Evolutionary conservation across 768 basidiomycete species (phyloP), one percentile per base, ranked within the genome.

Genomic region (Termitomyces sp.): DNA sequence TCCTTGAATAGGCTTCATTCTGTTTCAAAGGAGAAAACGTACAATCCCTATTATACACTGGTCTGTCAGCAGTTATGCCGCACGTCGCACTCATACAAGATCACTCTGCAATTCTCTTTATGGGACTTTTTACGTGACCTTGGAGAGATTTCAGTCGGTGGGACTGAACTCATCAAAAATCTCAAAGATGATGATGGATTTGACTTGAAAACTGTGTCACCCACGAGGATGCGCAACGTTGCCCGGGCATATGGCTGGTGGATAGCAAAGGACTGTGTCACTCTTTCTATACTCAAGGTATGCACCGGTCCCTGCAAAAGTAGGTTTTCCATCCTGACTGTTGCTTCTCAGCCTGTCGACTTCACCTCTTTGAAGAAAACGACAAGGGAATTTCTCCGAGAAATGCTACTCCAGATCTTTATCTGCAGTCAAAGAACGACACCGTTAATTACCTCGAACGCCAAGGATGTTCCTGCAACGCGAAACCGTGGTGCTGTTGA

Each of bases 91-190:
- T 84, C 89, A 5, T 88, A 94, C 78, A 92, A 86, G 68, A 89
- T 98, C 66, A 98, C 97, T 2, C 78, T 98, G 25, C 97, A 98
- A 69, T 98, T 92, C 72, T 92, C 88, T 66, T 76, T 98, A 6
- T 99, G 97, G 97, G 97, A 99, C 71, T 96, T 98, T 71, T 75
- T 98, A 34, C 89, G 96, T 9, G 92, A 92, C 62, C 77, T 98
- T 48, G 96, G 94, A 12, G 94, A 97, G 73, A 83, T 79, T 10
- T 83, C 76, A 36, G 91, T 95, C 40, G 93, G 94, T 2, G 93
- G 94, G 7, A 83, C 82, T 0, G 91, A 89, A 69, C 76, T 93
- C 43, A 79, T 92, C 67, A 91, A 91, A 71, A 85, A 81, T 61
- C 77, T 82, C n/a, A 77, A 82, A 48, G 81, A 81, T 25, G 77